Evolutionary conservation across 805 yeast species (phyloP), one percentile per base, ranked within the genome.

Genomic region (Tanozyma kutaoensis): DNA sequence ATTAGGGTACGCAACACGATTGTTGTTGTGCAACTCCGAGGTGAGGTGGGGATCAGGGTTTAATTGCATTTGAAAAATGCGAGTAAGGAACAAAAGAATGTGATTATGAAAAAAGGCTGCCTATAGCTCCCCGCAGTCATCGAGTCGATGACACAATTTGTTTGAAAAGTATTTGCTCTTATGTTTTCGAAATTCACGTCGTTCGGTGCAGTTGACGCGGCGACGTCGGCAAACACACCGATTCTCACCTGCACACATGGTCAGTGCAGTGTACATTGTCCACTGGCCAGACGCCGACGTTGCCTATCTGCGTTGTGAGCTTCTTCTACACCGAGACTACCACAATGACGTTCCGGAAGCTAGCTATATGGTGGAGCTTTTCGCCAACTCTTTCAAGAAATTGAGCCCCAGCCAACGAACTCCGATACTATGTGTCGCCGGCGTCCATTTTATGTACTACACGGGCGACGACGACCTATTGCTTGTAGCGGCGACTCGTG

Each of bases 391-490:
- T 1, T 51, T 43, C 30, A 42, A 38, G 25, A 29, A 27, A 12
- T 39, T 41, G 21, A 24, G 22, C 13, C 20, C 24, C 11, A 25
- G 28, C 19, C 29, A 31, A 12, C 29, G 34, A 20, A 33, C 41
- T 2, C 79, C 81, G 3, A 49, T 74, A 18, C 28, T 73, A 8
- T 35, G 52, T 22, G 42, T 48, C 29, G 51, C 61, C 12, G 80
- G 78, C 1, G 40, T 71, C 25, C 63, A 64, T 39, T 79, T 69
- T 45, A 50, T 71, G n/a, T 69, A 64, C 38, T 48, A 73, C 8
- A 51, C 54, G 34, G 50, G 45, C 17, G 69, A 62, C 30, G 61
- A 70, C 34, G 62, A 56, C 28, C 39, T 69, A 3, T 35, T 58
- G 4, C 26, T 67, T 7, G 31, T 69, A 43, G 52, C 63, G 3